A percentile compares a stretch with the other conserved stretches of the same genome.
These are phyloP conservation scores for Russula sp. DNA, from an alignment of 768 basidiomycete genomes.

Conservation along the genomic window DNA sequence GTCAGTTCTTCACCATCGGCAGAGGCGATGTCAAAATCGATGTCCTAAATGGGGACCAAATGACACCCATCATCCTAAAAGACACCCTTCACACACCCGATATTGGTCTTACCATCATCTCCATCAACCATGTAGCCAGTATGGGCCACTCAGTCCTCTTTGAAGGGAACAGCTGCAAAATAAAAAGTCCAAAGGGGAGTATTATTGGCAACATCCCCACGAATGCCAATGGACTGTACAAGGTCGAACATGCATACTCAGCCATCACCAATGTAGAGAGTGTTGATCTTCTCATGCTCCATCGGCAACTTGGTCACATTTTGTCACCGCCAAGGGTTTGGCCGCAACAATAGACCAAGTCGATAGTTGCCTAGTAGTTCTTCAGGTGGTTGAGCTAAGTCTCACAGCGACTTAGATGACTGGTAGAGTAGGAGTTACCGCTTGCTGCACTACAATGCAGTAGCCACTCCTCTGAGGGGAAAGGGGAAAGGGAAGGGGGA, in stretches of 20 bases:
- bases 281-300: background rate
- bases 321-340: too few relatives aligned
- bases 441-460: too few relatives aligned
- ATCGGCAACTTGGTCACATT: conserved; percentile 26
- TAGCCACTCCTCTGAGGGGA: too few relatives aligned
- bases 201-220: background rate
- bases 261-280: rapidly evolving
- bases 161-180: background rate
- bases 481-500: too few relatives aligned
- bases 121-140: conserved; percentile 7
- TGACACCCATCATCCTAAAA: background rate
- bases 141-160: background rate
- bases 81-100: conserved; percentile 15
- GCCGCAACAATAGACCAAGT: too few relatives aligned
- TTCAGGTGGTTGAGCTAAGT: too few relatives aligned
- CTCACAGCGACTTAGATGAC: too few relatives aligned
- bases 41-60: background rate
- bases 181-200: background rate
- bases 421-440: too few relatives aligned
- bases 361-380: too few relatives aligned
- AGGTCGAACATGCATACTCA: background rate
- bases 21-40: conserved; percentile 17
- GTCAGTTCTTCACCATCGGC: conserved; percentile 19
- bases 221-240: background rate
- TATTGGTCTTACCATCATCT: conserved; percentile 18